These are phyloP conservation scores for Capsicum baccatum DNA, from an alignment of 257 asterid genomes.

Conservation along the genomic window DNA sequence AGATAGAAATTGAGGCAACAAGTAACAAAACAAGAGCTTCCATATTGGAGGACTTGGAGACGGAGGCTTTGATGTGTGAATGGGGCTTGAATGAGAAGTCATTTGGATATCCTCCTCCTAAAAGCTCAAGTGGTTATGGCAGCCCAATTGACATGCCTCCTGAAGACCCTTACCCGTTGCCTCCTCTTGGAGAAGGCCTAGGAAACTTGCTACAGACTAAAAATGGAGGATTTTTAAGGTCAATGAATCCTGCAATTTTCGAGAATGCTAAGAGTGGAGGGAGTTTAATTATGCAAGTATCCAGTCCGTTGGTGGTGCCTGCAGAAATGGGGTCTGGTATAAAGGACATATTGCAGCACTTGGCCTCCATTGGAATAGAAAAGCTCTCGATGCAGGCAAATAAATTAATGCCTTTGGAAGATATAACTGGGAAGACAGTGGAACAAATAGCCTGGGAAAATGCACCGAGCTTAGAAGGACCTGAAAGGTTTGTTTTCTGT, in stretches of 20 bases:
- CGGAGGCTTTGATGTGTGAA: slow-evolving; percentile 81
- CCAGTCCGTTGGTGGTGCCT: slow-evolving; percentile 91
- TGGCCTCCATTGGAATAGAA: slow-evolving; percentile 89
- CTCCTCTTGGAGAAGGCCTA: slow-evolving; percentile 80
- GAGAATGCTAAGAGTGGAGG: slow-evolving; percentile 69
- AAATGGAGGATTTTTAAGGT: slow-evolving; percentile 83
- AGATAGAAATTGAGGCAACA: slow-evolving; percentile 47
- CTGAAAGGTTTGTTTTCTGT: slow-evolving; percentile 62
- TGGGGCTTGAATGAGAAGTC: slow-evolving; percentile 80
- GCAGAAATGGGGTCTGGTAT: slow-evolving; percentile 94
- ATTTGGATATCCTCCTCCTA: slow-evolving; percentile 72
- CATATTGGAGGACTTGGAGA: slow-evolving; percentile 80
- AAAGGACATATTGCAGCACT: slow-evolving; percentile 78
- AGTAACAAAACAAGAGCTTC: slow-evolving; percentile 59
- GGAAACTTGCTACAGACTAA: slow-evolving; percentile 81
- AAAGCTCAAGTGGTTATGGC: slow-evolving; percentile 59
- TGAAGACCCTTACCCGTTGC: slow-evolving; percentile 64
- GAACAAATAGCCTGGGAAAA: slow-evolving; percentile 87
- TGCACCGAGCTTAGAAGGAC: slow-evolving; percentile 60
- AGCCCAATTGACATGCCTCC: slow-evolving; percentile 61
- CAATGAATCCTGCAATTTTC: slow-evolving; percentile 86
- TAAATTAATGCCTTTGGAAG: slow-evolving; percentile 92
- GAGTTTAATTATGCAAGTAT: slow-evolving; percentile 87
- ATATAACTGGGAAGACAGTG: slow-evolving; percentile 79
- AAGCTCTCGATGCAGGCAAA: slow-evolving; percentile 95